Evolutionary conservation across 106 monocot genomes (phyloP).

Genomic region (Ottelia alismoides): DNA sequence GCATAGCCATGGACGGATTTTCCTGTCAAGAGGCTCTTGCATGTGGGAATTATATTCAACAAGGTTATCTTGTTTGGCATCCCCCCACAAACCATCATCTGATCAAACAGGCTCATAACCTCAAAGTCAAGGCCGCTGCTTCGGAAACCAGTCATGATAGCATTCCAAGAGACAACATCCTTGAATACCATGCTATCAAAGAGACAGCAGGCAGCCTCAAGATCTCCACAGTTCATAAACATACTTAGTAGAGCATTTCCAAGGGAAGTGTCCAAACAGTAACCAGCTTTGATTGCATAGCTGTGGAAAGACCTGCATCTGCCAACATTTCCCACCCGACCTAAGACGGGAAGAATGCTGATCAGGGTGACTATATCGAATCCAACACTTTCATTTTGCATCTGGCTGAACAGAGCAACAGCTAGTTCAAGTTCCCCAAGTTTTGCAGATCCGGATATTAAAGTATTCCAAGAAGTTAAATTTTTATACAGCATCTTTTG

Average conservation of each 20-base stretch:
- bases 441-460: constrained; percentile 37
- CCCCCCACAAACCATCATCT: constrained; percentile 25
- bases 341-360: constrained; percentile 28
- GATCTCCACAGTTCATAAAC: constrained; percentile 31
- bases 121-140: constrained; percentile 15
- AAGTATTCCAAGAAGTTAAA: constrained; percentile 52
- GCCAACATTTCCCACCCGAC: constrained; percentile 12
- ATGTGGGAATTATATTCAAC: constrained; percentile 41
- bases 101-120: constrained; percentile 24
- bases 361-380: constrained; percentile 59
- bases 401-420: constrained; percentile 16
- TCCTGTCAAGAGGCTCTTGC: constrained; percentile 23
- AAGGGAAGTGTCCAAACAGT: constrained; percentile 29
- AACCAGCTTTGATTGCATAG: constrained; percentile 34
- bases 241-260: constrained; percentile 62
- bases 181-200: constrained; percentile 18
- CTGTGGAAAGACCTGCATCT: constrained; percentile 34
- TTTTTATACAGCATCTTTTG: constrained; percentile 21
- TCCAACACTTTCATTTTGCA: constrained; percentile 20
- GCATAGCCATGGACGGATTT: constrained; percentile 52
- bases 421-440: constrained; percentile 11
- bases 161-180: constrained; percentile 48
- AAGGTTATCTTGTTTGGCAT: constrained; percentile 39
- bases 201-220: constrained; percentile 18
- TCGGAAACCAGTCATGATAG: constrained; percentile 54